A percentile compares a stretch with the other conserved stretches of the same genome.
Evolutionary conservation across 2,329 filamentous ascomycete genomes (phyloP).

Genomic region (Bipolaris cookei): DNA sequence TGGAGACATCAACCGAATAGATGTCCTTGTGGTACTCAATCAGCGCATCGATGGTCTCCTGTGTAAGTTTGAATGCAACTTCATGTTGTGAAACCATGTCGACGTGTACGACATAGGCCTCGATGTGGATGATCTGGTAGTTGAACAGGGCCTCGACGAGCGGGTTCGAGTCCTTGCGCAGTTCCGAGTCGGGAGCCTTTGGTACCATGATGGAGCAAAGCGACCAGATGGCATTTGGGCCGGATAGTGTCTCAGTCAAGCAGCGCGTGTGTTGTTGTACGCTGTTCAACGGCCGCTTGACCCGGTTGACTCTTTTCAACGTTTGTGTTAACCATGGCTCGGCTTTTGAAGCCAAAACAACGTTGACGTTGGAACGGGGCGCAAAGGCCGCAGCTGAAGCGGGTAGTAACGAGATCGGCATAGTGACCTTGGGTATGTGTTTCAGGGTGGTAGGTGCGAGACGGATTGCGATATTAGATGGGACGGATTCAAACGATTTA

Average conservation of each 20-base stretch:
- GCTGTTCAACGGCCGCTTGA: conserved; percentile 97
- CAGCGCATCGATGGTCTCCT: conserved; percentile 89
- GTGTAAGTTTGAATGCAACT: conserved; percentile 96
- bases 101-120: conserved; percentile 98
- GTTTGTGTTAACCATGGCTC: conserved; percentile 97
- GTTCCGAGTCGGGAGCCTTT: conserved; percentile 84
- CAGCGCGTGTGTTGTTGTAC: conserved; percentile 94
- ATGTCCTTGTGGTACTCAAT: conserved; percentile 97
- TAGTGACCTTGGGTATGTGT: conserved; percentile 48
- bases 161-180: conserved; percentile 80
- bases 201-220: conserved; percentile 90
- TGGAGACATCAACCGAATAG: conserved; percentile 87
- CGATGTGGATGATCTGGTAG: conserved; percentile 89
- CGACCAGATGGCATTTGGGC: conserved; percentile 90
- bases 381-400: conserved; percentile 97
- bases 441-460: conserved; percentile 36
- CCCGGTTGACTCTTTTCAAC: conserved; percentile 92
- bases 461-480: conserved; percentile 44
- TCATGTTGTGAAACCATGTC: conserved; percentile 98
- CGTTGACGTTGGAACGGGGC: conserved; percentile 89
- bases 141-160: conserved; percentile 88
- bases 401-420: conserved; percentile 92
- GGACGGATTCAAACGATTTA: conserved; percentile 47
- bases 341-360: conserved; percentile 89
- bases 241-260: conserved; percentile 91